These are phyloP conservation scores for Fraxinus albicans DNA, from an alignment of 305 asterid genomes.

Conservation along the genomic window DNA sequence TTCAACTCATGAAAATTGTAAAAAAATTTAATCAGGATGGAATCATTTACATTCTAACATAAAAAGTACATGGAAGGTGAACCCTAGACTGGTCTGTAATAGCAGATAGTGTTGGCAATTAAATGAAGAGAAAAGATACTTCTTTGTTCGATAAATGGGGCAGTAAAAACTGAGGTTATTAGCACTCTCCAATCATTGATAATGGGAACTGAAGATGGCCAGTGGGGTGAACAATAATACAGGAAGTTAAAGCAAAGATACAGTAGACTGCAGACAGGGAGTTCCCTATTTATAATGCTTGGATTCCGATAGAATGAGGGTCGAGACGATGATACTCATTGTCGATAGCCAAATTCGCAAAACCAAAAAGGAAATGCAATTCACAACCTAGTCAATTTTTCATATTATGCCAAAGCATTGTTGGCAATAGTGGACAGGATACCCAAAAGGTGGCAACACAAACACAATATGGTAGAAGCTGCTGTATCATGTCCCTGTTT, in stretches of 20 bases:
- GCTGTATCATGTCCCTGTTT: neutral
- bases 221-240: neutral
- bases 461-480: neutral
- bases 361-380: neutral
- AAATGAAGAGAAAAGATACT: neutral
- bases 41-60: neutral
- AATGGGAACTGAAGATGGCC: neutral
- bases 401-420: neutral
- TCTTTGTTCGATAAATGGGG: neutral
- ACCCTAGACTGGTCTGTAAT: neutral
- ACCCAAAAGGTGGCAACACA: neutral
- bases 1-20: neutral
- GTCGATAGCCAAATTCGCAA: neutral
- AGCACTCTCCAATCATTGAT: neutral
- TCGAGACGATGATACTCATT: neutral
- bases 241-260: conserved; percentile 1
- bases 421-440: neutral
- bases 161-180: neutral
- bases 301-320: neutral
- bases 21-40: neutral
- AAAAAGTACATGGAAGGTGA: neutral
- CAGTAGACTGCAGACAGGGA: neutral
- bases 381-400: neutral
- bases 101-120: neutral
- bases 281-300: neutral